phyloP scores from a whole-genome alignment of 306 rosid genomes.

The Fagus crenata region DNA sequence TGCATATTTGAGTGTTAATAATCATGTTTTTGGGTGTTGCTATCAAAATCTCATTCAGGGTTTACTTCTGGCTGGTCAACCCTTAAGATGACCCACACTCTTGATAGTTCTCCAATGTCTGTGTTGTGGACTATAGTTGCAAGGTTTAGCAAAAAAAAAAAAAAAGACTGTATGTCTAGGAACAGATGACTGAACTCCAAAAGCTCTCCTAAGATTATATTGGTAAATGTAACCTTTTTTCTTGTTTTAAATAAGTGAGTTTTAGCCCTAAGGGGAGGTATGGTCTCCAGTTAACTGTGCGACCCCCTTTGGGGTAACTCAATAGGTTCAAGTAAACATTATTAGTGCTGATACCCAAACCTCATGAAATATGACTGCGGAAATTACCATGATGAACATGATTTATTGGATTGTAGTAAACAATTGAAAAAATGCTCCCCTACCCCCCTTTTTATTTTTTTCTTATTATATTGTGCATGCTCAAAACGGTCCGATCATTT shows the following conservation, averaged over 20 bases:
- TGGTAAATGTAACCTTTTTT: neutral
- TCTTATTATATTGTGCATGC: neutral
- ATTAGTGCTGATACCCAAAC: neutral
- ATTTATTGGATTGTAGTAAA: neutral
- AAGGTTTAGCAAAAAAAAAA: neutral
- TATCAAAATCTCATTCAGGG: neutral
- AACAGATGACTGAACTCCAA: neutral
- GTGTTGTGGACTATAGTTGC: neutral
- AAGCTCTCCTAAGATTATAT: neutral
- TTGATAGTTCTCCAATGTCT: neutral
- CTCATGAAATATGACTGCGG: neutral
- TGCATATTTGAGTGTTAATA: neutral
- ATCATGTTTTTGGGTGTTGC: neutral
- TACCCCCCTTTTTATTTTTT: neutral
- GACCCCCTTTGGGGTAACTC: no score
- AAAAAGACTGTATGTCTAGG: neutral
- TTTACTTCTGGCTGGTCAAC: neutral
- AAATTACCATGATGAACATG: neutral
- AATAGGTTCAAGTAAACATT: no score
- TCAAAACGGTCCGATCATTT: neutral
- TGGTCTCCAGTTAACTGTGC: no score
- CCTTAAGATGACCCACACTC: neutral
- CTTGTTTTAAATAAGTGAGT: no score
- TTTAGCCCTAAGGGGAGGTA: no score
- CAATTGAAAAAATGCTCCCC: neutral